Conservation (phyloP, 768 basidiomycete genomes). For the Suillus variegatus region DNA sequence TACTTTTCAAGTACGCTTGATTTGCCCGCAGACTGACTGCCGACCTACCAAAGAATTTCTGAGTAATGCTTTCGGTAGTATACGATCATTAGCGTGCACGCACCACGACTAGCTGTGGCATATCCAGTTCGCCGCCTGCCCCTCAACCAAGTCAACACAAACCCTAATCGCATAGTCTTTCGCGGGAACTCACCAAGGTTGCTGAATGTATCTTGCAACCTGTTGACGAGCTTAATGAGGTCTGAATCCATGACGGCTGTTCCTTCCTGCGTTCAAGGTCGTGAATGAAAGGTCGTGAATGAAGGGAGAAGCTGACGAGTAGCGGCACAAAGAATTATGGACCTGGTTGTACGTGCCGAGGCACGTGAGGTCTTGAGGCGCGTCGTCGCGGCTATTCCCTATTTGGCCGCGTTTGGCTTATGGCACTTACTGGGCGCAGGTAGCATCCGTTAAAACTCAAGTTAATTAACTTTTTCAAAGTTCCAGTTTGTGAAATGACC, state of each 20-base stretch:
- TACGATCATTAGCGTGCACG: slow-evolving; percentile 31
- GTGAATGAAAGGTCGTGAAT: neutral
- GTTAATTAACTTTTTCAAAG: neutral
- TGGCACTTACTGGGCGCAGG: slow-evolving; percentile 10
- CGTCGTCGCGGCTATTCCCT: slow-evolving; percentile 30
- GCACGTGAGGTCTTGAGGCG: slow-evolving; percentile 24
- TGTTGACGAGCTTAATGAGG: slow-evolving; percentile 92
- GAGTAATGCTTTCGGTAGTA: neutral
- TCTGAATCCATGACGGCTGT: slow-evolving; percentile 78
- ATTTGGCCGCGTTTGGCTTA: slow-evolving; percentile 25
- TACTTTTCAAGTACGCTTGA: slow-evolving; percentile 96
- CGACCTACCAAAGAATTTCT: slow-evolving; percentile 58
- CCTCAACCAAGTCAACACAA: slow-evolving; percentile 11
- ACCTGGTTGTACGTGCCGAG: slow-evolving; percentile 12
- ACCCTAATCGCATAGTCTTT: slow-evolving; percentile 8
- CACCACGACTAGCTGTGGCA: slow-evolving; percentile 90
- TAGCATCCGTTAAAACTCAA: neutral
- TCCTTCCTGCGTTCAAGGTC: neutral
- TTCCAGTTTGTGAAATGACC: neutral
- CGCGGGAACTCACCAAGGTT: slow-evolving; percentile 67
- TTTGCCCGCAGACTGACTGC: slow-evolving; percentile 96
- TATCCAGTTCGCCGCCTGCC: slow-evolving; percentile 85
- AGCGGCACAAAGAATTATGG: slow-evolving; percentile 6
- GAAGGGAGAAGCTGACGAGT: neutral
- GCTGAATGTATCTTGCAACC: slow-evolving; percentile 90